phyloP scores from a whole-genome alignment of 257 asterid species.

The Ilex aquifolium region DNA sequence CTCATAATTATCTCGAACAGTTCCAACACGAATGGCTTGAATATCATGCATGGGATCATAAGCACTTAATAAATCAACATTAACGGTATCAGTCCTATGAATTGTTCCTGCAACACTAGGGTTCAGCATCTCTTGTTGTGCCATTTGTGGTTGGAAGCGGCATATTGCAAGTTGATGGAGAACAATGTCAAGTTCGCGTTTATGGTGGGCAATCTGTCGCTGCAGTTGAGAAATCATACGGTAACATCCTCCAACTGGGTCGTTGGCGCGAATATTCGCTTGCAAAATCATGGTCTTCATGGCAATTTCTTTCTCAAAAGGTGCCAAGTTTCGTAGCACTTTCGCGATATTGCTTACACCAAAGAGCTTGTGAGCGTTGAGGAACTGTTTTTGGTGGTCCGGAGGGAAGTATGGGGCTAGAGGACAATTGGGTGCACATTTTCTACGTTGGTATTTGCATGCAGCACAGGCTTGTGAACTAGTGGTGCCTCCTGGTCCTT shows the following conservation, averaged over 20 bases:
- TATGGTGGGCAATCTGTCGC: not conserved
- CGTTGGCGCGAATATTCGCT: conserved; percentile 23
- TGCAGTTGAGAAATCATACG: not conserved
- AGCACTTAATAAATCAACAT: no score
- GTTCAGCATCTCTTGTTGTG: not conserved
- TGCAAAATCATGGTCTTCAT: conserved; percentile 18
- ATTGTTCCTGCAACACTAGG: no score
- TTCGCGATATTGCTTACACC: conserved; percentile 33
- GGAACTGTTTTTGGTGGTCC: conserved; percentile 20
- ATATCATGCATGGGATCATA: not conserved
- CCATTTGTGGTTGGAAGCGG: not conserved
- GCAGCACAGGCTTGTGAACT: conserved; percentile 42
- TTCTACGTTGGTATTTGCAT: conserved; percentile 48
- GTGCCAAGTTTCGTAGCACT: not conserved
- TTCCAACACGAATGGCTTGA: not conserved
- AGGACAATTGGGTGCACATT: conserved; percentile 20
- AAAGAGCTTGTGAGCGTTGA: conserved; percentile 29
- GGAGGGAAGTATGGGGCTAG: conserved; percentile 50
- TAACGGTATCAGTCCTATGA: no score
- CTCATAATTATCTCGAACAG: not conserved
- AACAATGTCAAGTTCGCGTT: conserved; percentile 13
- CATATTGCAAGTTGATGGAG: not conserved
- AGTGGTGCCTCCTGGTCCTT: not conserved
- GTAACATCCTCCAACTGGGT: conserved; percentile 43
- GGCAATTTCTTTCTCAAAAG: conserved; percentile 7